Percentiles rank a stretch among this genome's conserved stretches.
Evolutionary conservation across 2,329 filamentous ascomycete genomes (phyloP).

Genomic region (Fusarium brevicatenulatum): DNA sequence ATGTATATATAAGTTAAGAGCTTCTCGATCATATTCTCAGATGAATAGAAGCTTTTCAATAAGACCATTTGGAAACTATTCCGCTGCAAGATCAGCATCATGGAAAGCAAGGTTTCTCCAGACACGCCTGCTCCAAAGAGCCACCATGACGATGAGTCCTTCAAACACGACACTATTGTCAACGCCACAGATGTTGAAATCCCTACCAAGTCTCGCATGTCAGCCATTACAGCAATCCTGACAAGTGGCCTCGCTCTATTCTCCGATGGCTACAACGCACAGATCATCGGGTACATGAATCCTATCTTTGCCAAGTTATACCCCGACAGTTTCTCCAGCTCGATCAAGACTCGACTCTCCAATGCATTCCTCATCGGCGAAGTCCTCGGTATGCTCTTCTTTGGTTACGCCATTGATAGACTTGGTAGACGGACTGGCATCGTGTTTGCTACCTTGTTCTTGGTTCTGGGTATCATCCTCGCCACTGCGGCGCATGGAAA

Average conservation of each 20-base stretch:
- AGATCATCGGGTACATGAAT: constrained; percentile 3
- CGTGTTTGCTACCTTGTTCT: background rate
- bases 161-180: background rate
- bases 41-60: rapidly evolving
- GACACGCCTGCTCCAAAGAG: background rate
- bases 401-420: background rate
- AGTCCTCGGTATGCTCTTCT: background rate
- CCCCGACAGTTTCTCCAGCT: background rate
- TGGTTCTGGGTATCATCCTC: background rate
- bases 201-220: background rate
- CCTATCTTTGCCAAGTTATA: background rate
- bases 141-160: background rate
- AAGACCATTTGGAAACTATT: rapidly evolving
- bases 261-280: background rate
- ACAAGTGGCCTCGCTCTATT: background rate
- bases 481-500: background rate
- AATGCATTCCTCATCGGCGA: constrained; percentile 1
- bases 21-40: rapidly evolving
- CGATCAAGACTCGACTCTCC: background rate
- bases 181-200: rapidly evolving
- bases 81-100: background rate
- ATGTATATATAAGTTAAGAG: background rate
- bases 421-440: background rate
- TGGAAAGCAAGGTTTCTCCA: background rate
- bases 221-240: background rate